Evolutionary conservation across 2,329 filamentous ascomycete genomes (phyloP).

Genomic region (Dactylellina leptospora): DNA sequence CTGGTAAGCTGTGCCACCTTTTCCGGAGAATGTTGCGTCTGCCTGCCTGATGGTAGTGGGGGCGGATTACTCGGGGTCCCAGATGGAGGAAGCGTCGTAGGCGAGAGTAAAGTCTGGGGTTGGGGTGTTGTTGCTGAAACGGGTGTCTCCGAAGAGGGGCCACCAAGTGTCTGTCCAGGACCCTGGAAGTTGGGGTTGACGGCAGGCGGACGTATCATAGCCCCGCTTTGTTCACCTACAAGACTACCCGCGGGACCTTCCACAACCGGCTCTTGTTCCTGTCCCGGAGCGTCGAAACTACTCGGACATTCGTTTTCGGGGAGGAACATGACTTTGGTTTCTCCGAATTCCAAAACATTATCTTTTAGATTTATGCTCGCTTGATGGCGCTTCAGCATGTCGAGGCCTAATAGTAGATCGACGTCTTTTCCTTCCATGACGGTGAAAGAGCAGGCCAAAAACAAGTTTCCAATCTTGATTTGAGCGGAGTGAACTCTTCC

Average conservation of each 20-base stretch:
- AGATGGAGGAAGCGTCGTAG: constrained; percentile 35
- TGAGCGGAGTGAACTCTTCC: constrained; percentile 94
- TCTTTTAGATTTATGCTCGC: constrained; percentile 87
- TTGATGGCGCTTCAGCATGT: constrained; percentile 97
- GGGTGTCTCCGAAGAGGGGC: constrained; percentile 48
- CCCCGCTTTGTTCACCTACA: constrained; percentile 84
- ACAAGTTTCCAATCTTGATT: constrained; percentile 88
- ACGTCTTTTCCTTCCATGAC: constrained; percentile 99
- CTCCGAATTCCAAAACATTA: constrained; percentile 86
- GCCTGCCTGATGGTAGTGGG: constrained; percentile 55
- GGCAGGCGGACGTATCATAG: constrained; percentile 69
- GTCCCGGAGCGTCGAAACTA: constrained; percentile 73
- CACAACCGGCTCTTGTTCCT: constrained; percentile 81
- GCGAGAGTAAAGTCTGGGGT: constrained; percentile 33
- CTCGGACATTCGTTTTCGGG: constrained; percentile 95
- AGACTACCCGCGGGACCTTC: constrained; percentile 86
- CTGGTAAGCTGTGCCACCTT: constrained; percentile 78
- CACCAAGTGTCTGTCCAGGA: constrained; percentile 36
- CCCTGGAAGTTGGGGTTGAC: constrained; percentile 48
- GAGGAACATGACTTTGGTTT: constrained; percentile 86
- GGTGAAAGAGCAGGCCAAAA: constrained; percentile 93
- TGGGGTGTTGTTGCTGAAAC: constrained; percentile 55
- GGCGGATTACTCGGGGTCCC: constrained; percentile 51
- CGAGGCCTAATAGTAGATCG: constrained; percentile 87
- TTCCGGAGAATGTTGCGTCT: constrained; percentile 64